Base-by-base conservation (phyloP, 768 basidiomycete species). In the Rhodotorula taiwanensis region DNA sequence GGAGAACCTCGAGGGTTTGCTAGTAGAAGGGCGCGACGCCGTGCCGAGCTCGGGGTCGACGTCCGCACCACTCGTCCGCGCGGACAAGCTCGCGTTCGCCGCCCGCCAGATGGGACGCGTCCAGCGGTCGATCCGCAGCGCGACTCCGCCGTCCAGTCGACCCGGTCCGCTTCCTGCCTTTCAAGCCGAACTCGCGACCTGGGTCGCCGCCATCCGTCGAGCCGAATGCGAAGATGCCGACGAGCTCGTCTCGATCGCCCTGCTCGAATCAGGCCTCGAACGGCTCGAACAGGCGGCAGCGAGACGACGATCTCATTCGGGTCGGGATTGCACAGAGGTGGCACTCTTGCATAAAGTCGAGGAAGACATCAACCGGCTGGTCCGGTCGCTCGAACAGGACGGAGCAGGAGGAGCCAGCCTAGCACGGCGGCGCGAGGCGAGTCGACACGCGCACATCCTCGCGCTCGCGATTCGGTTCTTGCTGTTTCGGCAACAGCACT, bases 401-500 rank as follows among this genome's bases (percentile, higher is more conserved):
- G 36, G 9, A 10, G 11, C 34, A 52, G 33, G 25, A 47, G 16
- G 45, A 63, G n/a, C 30, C 36, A n/a, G 18, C n/a, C 25, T 11
- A 15, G 52, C n/a, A n/a, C n/a, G n/a, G 4, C 28, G 47, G 25
- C 31, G 58, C 50, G 57, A 62, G 0, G n/a, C 36, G 36, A 39
- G 36, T 10, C 67, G 48, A 0, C 62, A 55, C 34, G 55, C 62
- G 3, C 62, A 64, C 43, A 54, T 57, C 34, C 59, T 68, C 8
- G 52, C 64, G 45, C 41, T 61, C 59, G 62, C 67, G 1, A 58
- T 68, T 33, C 67, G 67, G 2, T 64, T 64, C 52, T 51, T 68
- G 55, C 52, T 68, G 47, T 47, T 68, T 21, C 62, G 59, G 36
- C 50, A 49, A 5, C 58, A 52, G 13, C 30, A 34, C 23, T 13